A percentile compares a stretch with the other conserved stretches of the same genome.
Evolutionary conservation across 2,329 filamentous ascomycete genomes (phyloP).

Genomic region (Coniochaeta prunicola): DNA sequence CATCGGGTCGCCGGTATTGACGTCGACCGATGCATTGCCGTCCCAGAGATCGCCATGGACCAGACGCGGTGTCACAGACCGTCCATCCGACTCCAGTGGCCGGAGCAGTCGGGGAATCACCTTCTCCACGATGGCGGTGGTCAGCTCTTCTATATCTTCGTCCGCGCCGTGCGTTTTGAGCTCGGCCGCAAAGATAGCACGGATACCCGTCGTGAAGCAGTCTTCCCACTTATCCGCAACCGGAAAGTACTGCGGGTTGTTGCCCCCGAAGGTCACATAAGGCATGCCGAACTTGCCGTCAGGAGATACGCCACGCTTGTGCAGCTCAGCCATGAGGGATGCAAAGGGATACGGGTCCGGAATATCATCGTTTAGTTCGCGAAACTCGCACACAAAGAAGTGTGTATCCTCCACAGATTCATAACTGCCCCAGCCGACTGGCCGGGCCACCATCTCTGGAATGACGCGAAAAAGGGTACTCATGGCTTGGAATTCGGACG

Average conservation of each 20-base stretch:
- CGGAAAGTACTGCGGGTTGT: conserved; percentile 17
- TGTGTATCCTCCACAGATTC: conserved; percentile 15
- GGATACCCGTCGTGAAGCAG: conserved; percentile 22
- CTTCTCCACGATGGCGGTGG: conserved; percentile 22
- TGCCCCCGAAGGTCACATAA: conserved; percentile 20
- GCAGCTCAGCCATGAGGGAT: conserved; percentile 16
- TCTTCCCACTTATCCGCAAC: conserved; percentile 27
- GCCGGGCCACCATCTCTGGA: conserved; percentile 24
- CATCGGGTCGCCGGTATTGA: neutral
- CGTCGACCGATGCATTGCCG: neutral
- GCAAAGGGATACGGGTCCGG: conserved; percentile 14
- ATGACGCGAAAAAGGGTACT: conserved; percentile 20
- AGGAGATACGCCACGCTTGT: conserved; percentile 17
- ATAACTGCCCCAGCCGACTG: conserved; percentile 26
- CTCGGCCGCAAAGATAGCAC: conserved; percentile 17
- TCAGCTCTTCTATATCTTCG: conserved; percentile 20
- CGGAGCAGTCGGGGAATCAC: conserved; percentile 35
- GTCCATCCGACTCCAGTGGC: conserved; percentile 29
- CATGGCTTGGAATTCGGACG: conserved; percentile 32
- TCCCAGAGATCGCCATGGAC: neutral
- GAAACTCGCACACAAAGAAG: conserved; percentile 27
- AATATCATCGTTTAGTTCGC: conserved; percentile 19
- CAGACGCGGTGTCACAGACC: neutral
- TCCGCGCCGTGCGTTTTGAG: conserved; percentile 16
- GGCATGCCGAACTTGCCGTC: conserved; percentile 26